These are phyloP conservation scores for Trichosanthes truncata DNA, from an alignment of 306 rosid genomes.

Conservation along the genomic window DNA sequence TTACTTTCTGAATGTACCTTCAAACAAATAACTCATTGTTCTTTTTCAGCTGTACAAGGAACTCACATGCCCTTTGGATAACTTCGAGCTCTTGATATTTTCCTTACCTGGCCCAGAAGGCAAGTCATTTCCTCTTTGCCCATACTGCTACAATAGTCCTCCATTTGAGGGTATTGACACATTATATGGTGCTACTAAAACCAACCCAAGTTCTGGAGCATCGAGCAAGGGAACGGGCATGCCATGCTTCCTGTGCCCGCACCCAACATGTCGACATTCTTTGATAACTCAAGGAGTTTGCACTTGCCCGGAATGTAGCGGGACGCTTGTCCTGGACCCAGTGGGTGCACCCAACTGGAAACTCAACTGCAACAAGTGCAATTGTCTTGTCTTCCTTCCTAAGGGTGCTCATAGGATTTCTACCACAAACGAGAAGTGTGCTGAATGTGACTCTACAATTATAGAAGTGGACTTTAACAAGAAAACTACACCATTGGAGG, in stretches of 20 bases:
- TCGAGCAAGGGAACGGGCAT: conserved; percentile 86
- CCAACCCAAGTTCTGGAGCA: conserved; percentile 38
- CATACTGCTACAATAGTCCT: conserved; percentile 91
- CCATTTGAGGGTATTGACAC: conserved; percentile 88
- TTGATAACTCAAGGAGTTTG: conserved; percentile 78
- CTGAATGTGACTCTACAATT: conserved; percentile 69
- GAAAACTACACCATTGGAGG: conserved; percentile 80
- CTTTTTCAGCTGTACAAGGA: conserved; percentile 67
- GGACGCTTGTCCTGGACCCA: conserved; percentile 84
- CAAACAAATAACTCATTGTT: background rate
- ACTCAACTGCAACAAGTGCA: conserved; percentile 78
- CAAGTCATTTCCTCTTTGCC: conserved; percentile 85
- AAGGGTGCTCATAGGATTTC: conserved; percentile 88
- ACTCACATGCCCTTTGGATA: conserved; percentile 82
- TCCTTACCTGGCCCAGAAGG: conserved; percentile 87
- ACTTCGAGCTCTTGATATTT: conserved; percentile 79
- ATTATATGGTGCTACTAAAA: conserved; percentile 43
- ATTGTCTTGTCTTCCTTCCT: conserved; percentile 82
- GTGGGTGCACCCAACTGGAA: conserved; percentile 89
- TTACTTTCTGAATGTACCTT: background rate
- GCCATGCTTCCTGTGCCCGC: conserved; percentile 92
- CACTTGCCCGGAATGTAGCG: conserved; percentile 93
- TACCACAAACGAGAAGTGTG: conserved; percentile 57
- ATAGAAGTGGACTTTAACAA: conserved; percentile 93
- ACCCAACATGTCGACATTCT: conserved; percentile 84